Base-by-base conservation (phyloP, 2,329 filamentous ascomycete species). In the Xylariaceae sp. region DNA sequence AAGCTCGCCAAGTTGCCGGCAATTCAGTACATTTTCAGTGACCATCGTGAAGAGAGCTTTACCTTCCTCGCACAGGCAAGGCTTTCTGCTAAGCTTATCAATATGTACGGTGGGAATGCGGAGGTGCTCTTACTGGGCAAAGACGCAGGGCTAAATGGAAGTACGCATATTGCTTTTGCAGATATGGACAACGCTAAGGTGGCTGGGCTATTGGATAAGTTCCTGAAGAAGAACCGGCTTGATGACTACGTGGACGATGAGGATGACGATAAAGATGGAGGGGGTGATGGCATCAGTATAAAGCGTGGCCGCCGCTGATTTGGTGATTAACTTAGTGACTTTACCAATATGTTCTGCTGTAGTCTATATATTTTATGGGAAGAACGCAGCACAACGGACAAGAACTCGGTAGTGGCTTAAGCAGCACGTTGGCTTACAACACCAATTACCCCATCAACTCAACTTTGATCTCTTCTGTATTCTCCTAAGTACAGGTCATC, bases 101-200 rank as follows among this genome's bases (percentile, higher is more conserved):
- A 71, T 40, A 43, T 56, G 56, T 71, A 71, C 28, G 69, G 69
- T 11, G 68, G 69, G 0, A 68, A 71, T 37, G 67, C 69, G 2
- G 16, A 67, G 41, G 47, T 71, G 14, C 45, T 71, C 17, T 57
- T 62, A 14, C 50, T 71, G 6, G 58, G 56, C 1, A 60, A 66
- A 17, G 68, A 71, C 26, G 59, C 53, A 14, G 67, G 69, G 0
- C 56, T 71, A 2, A 64, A 61, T 33, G 69, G 67, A 3, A 71
- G 65, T 29, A 71, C 67, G 2, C 67, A 71, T 31, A 66, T 60
- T 34, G 65, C 69, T 1, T 70, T 71, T 34, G 62, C 63, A 17
- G 69, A 71, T 31, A 64, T 71, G 66, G 64, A 70, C 23, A 71
- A 71, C 43, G 62, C 64, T 2, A 63, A 70, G 24, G 65, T 71